Conservation (phyloP, 305 asterid genomes). For the Solanum hybrid region DNA sequence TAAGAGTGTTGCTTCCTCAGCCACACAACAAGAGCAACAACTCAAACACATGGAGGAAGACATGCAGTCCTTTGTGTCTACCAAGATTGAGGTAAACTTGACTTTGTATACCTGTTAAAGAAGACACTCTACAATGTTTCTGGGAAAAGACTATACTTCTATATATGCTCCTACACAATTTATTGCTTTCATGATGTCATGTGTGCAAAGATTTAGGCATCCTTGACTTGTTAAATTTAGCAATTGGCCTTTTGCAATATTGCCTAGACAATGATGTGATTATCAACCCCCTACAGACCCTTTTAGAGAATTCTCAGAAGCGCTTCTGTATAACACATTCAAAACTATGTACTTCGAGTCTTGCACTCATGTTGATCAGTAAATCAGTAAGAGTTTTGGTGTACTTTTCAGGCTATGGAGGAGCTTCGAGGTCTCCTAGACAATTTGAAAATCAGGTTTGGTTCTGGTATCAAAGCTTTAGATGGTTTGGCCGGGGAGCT, state of each 20-base stretch:
- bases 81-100: constrained; percentile 67
- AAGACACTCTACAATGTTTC: background rate
- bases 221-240: background rate
- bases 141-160: background rate
- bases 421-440: constrained; percentile 67
- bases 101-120: background rate
- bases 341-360: background rate
- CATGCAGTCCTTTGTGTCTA: constrained; percentile 87
- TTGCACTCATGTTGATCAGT: background rate
- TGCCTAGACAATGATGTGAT: background rate
- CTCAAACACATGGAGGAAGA: constrained; percentile 93
- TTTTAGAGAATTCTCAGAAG: background rate
- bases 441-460: constrained; percentile 63
- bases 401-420: constrained; percentile 64
- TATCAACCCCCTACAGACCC: background rate
- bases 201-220: background rate
- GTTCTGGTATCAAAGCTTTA: constrained; percentile 73
- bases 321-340: background rate
- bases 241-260: background rate
- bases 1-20: constrained; percentile 75
- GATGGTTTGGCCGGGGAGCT: constrained; percentile 79
- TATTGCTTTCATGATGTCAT: background rate
- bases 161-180: background rate
- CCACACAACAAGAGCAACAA: constrained; percentile 82
- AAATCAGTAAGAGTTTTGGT: constrained; percentile 7